A percentile compares a stretch with the other conserved stretches of the same genome.
Conservation (phyloP, 192 early-diverging fungal species). For the Funneliformis geosporum region DNA sequence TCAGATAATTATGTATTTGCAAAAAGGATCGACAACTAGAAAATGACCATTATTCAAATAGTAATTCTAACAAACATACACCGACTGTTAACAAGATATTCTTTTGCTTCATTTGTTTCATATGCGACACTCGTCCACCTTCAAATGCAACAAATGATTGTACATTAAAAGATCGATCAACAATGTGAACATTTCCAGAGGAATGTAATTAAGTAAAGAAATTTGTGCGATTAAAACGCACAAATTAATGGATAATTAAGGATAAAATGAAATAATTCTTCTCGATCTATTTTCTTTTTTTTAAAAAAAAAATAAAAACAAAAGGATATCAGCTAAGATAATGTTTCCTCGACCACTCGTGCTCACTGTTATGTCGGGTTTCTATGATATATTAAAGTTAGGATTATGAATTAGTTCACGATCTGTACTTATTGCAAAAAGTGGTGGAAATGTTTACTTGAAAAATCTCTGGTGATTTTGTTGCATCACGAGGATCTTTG, state of each 20-base stretch:
- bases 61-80: slow-evolving; percentile 48
- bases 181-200: slow-evolving; percentile 62
- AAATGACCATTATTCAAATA: no score
- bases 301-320: not conserved
- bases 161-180: slow-evolving; percentile 63
- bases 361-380: slow-evolving; percentile 47
- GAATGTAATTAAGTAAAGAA: slow-evolving; percentile 38
- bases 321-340: slow-evolving; percentile 54
- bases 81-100: slow-evolving; percentile 81
- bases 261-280: slow-evolving; percentile 9
- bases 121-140: slow-evolving; percentile 73
- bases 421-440: not conserved
- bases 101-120: slow-evolving; percentile 76
- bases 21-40: not conserved
- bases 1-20: not conserved
- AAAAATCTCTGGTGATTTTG: slow-evolving; percentile 57
- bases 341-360: slow-evolving; percentile 55
- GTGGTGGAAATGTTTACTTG: slow-evolving; percentile 44
- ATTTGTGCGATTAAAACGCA: not conserved
- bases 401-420: not conserved
- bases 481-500: slow-evolving; percentile 57
- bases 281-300: not conserved
- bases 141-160: slow-evolving; percentile 66
- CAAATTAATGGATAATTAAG: slow-evolving; percentile 6
- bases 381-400: slow-evolving; percentile 26